Evolutionary conservation across 169 alveolate species (phyloP), one percentile per base, ranked within the genome.

Genomic region (Eimeria necatrix): DNA sequence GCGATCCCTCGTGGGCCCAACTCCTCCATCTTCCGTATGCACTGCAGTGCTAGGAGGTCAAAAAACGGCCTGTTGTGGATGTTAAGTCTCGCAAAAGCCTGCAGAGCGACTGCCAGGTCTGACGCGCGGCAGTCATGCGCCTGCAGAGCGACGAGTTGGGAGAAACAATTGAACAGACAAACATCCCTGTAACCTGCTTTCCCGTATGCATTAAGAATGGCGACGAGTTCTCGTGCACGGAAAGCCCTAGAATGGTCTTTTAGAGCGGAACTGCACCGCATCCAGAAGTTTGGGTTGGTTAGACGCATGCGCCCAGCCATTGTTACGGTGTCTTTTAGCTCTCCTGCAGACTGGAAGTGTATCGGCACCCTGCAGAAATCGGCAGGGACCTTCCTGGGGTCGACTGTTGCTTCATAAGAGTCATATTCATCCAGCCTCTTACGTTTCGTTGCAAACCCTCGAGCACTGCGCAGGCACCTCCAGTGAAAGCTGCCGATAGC

Each of bases 191-290:
- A 52, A 4, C 80, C 32, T 22, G 93, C 95, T 60, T 89, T 90
- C 4, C 94, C 94, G 91, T 87, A 94, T 22, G 94, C 94, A 49
- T 87, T 94, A 22, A 94, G 87, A 8, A 88, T 88, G 0, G 76
- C 64, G 71, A 86, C 95, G 24, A 94, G 84, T 48, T 94, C 96
- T 60, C 93, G 20, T 56, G 80, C 71, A n/a, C 93, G 85, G 93
- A 88, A 88, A 41, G 91, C 90, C n/a, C 41, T 32, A 49, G 91
- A 59, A 4, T 87, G 51, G 52, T 94, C 96, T 48, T n/a, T 24
- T 22, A 88, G 93, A 20, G 96, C 96, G 8, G 93, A 41, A n/a
- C 93, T 80, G 93, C 96, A 94, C 51, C 95, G 94, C 92, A 52
- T n/a, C 96, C 96, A 94, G 84, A 94, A 94, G 18, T 94, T 89